Evolutionary conservation across 768 basidiomycete species (phyloP).

Genomic region (Russula ochroleuca): DNA sequence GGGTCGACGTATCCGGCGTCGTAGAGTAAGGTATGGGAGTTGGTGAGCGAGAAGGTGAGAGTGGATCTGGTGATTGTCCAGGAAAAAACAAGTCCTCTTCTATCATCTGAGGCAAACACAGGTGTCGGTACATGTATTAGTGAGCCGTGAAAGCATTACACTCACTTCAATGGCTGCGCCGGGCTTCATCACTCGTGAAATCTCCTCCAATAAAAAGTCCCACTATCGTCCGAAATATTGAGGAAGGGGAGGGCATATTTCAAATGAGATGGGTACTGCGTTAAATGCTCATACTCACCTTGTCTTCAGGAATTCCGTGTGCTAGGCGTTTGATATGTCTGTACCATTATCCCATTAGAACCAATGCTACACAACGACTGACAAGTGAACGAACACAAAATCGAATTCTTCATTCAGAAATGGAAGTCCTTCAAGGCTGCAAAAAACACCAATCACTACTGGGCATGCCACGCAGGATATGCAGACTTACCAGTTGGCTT

Average conservation of each 20-base stretch:
- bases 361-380: not conserved
- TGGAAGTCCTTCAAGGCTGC: slow-evolving; percentile 62
- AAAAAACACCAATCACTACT: slow-evolving; percentile 9
- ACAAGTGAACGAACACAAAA: slow-evolving; percentile 52
- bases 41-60: slow-evolving; percentile 21
- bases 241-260: not conserved
- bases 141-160: slow-evolving; percentile 1
- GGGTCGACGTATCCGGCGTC: slow-evolving; percentile 2
- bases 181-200: slow-evolving; percentile 66
- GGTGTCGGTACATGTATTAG: not conserved
- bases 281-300: slow-evolving; percentile 39
- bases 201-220: slow-evolving; percentile 65
- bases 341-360: not conserved
- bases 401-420: slow-evolving; percentile 73
- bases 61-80: slow-evolving; percentile 42
- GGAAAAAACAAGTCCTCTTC: slow-evolving; percentile 77
- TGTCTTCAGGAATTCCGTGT: slow-evolving; percentile 71
- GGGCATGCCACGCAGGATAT: slow-evolving; percentile 13
- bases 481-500: slow-evolving; percentile 60
- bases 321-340: slow-evolving; percentile 70
- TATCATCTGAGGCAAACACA: slow-evolving; percentile 44
- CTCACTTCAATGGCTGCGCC: slow-evolving; percentile 66
- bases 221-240: slow-evolving; percentile 41
- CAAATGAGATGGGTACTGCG: not conserved
- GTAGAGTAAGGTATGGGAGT: slow-evolving; percentile 7